Conservation (phyloP, 1,284 basidiomycete genomes). For the Sanghuangporus weigelae region DNA sequence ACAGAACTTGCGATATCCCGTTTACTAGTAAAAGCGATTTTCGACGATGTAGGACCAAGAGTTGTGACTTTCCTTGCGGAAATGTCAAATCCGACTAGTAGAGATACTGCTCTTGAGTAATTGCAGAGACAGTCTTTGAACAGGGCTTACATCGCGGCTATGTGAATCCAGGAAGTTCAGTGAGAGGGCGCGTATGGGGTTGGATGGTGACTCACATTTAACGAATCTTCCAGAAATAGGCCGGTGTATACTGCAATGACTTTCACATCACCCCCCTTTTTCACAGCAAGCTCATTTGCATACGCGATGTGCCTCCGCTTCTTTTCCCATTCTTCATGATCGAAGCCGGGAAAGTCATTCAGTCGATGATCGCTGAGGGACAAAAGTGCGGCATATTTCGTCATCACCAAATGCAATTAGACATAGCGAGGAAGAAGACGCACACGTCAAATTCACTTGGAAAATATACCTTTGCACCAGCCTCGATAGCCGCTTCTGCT, state of each 20-base stretch:
- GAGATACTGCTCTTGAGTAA: not conserved
- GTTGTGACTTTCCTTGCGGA: constrained; percentile 22
- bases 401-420: not conserved
- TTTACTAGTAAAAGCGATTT: constrained; percentile 23
- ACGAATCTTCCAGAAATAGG: constrained; percentile 23
- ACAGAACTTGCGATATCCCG: constrained; percentile 25
- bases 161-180: not conserved
- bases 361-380: constrained; percentile 24
- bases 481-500: constrained; percentile 22
- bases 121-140: not conserved
- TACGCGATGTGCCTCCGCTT: constrained; percentile 23
- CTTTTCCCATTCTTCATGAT: constrained; percentile 23
- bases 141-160: constrained; percentile 1
- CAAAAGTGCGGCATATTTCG: not conserved
- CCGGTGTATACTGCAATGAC: constrained; percentile 26
- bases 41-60: constrained; percentile 21
- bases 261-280: constrained; percentile 20
- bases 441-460: constrained; percentile 29
- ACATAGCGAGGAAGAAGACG: constrained; percentile 2
- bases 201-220: constrained; percentile 18
- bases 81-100: constrained; percentile 26
- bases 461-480: constrained; percentile 27
- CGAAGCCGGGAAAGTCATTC: constrained; percentile 27
- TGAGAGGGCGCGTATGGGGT: not conserved
- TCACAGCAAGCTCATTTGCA: constrained; percentile 21